Evolutionary conservation across 176 grass and related monocot genomes (phyloP).

Genomic region (Ampelocalamus luodianensis): DNA sequence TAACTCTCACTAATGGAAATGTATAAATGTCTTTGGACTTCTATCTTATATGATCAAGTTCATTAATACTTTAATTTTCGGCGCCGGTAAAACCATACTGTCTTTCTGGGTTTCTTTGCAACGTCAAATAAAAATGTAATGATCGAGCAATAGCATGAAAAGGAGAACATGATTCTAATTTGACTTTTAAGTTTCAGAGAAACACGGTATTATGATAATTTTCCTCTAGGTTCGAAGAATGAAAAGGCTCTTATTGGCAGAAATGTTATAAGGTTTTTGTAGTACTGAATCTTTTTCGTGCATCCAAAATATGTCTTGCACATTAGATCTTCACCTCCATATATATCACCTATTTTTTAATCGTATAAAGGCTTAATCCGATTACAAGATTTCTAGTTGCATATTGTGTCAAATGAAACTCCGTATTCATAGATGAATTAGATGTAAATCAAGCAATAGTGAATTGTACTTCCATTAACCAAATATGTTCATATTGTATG

Average conservation of each 20-base stretch:
- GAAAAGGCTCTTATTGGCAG: neutral
- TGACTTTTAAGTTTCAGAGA: neutral
- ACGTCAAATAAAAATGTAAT: neutral
- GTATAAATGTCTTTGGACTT: neutral
- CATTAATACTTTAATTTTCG: slow-evolving; percentile 11
- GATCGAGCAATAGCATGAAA: neutral
- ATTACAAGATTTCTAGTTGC: slow-evolving; percentile 12
- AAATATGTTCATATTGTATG: slow-evolving; percentile 42
- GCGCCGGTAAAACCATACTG: neutral
- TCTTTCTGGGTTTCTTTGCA: neutral
- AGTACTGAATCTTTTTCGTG: neutral
- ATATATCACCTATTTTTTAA: neutral
- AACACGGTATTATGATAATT: neutral
- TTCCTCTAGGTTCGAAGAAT: neutral
- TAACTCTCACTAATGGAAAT: slow-evolving; percentile 3
- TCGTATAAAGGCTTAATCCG: neutral
- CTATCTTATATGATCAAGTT: slow-evolving; percentile 5
- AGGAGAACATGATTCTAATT: slow-evolving; percentile 20
- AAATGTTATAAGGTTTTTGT: slow-evolving; percentile 24
- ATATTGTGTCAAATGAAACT: neutral
- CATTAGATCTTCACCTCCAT: neutral
- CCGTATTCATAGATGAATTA: neutral
- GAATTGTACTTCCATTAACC: neutral
- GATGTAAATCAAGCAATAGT: neutral
- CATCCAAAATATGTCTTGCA: neutral